These are phyloP conservation scores for Sporisorium sorghi DNA, from an alignment of 1,284 basidiomycete species.

Conservation along the genomic window DNA sequence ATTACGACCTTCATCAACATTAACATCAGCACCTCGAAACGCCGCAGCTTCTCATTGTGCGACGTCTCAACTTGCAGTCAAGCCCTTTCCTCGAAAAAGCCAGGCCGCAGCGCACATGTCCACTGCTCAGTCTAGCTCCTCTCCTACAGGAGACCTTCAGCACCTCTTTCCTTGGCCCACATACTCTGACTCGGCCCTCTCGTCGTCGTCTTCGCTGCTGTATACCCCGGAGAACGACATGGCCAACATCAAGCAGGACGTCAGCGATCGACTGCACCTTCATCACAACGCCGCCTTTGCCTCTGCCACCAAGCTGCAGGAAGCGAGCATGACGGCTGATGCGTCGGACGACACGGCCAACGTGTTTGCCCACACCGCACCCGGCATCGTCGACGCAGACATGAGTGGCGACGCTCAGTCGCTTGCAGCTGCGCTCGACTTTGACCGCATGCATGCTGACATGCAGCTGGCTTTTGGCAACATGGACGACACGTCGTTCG, in stretches of 20 bases:
- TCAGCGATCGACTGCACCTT: constrained; percentile 29
- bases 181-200: constrained; percentile 48
- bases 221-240: constrained; percentile 53
- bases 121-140: constrained; percentile 36
- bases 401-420: constrained; percentile 39
- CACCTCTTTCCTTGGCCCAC: constrained; percentile 51
- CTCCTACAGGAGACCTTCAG: constrained; percentile 42
- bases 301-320: constrained; percentile 36
- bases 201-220: constrained; percentile 45
- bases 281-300: constrained; percentile 48
- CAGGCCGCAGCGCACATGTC: constrained; percentile 32
- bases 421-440: constrained; percentile 46
- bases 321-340: constrained; percentile 10
- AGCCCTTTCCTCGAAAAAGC: neutral
- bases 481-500: constrained; percentile 14
- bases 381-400: constrained; percentile 19
- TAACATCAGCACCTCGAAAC: constrained; percentile 2
- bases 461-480: constrained; percentile 25
- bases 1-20: neutral
- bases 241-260: constrained; percentile 15
- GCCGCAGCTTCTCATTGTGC: neutral
- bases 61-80: constrained; percentile 5
- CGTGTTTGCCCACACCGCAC: constrained; percentile 33
- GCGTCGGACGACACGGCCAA: constrained; percentile 18
- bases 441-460: constrained; percentile 40